phyloP scores from a whole-genome alignment of 257 asterid species.

The Paulownia fortunei region DNA sequence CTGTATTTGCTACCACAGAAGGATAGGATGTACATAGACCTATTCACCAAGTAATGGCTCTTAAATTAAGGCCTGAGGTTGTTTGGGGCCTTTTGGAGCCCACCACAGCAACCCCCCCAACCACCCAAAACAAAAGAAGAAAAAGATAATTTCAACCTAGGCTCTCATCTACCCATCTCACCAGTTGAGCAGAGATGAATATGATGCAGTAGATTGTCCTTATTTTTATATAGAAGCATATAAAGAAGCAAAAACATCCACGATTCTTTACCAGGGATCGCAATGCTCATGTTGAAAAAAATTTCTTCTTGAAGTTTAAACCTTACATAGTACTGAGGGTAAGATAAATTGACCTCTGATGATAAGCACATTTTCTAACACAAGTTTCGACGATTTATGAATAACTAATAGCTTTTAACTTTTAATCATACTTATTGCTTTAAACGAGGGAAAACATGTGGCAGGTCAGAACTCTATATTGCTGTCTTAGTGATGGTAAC shows the following conservation, averaged over 20 bases:
- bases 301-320: neutral
- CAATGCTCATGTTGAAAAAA: neutral
- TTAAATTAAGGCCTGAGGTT: no score
- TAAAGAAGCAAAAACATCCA: conserved; percentile 15
- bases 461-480: no score
- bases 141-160: no score
- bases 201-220: neutral
- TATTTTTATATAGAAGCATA: neutral
- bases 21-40: no score
- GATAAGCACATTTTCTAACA: neutral
- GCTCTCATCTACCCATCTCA: neutral
- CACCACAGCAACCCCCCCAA: no score
- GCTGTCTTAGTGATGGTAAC: no score
- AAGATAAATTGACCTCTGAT: neutral
- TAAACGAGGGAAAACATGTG: neutral
- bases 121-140: no score
- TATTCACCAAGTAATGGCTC: no score
- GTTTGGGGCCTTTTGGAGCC: no score
- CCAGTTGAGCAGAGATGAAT: no score
- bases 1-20: neutral
- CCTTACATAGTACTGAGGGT: neutral
- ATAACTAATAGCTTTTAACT: neutral
- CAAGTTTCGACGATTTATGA: neutral
- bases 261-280: neutral
- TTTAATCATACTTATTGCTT: neutral